Conservation (phyloP, 768 basidiomycete genomes). For the Butyriboletus loyo region DNA sequence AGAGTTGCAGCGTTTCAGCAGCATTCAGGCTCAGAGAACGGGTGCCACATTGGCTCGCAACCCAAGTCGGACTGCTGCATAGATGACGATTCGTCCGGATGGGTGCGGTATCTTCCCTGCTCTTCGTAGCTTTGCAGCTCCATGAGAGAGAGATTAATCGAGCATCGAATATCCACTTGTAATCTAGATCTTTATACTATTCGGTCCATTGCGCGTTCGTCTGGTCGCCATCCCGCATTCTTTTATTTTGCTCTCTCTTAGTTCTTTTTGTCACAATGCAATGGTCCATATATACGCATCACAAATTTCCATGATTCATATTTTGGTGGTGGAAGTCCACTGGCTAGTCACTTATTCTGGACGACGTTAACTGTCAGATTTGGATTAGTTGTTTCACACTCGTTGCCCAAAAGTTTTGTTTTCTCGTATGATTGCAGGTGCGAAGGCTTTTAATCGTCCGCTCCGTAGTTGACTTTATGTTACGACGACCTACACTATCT, state of each 20-base stretch:
- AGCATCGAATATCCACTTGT: slow-evolving; percentile 33
- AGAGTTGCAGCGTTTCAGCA: slow-evolving; percentile 82
- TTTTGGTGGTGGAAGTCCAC: not conserved
- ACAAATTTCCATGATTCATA: slow-evolving; percentile 11
- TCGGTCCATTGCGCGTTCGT: slow-evolving; percentile 11
- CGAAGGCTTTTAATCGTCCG: not conserved
- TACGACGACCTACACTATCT: not conserved
- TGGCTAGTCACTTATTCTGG: not conserved
- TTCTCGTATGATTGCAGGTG: not conserved
- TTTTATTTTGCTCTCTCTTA: slow-evolving; percentile 11
- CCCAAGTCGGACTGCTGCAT: slow-evolving; percentile 60
- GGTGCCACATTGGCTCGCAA: slow-evolving; percentile 76
- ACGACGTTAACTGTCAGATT: slow-evolving; percentile 1
- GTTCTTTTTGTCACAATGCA: slow-evolving; percentile 11
- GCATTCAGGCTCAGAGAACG: slow-evolving; percentile 78
- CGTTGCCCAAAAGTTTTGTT: not conserved
- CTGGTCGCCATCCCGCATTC: slow-evolving; percentile 18
- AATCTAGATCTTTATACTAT: slow-evolving; percentile 32
- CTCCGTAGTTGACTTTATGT: slow-evolving; percentile 1
- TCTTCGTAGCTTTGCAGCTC: slow-evolving; percentile 12
- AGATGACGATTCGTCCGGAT: slow-evolving; percentile 22
- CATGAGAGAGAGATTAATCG: slow-evolving; percentile 18
- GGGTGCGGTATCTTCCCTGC: slow-evolving; percentile 24
- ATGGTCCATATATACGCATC: slow-evolving; percentile 18
- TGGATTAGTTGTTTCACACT: slow-evolving; percentile 6